Evolutionary conservation across 768 basidiomycete genomes (phyloP), one percentile per base, ranked within the genome.

Genomic region (Tephrocybe sp.): DNA sequence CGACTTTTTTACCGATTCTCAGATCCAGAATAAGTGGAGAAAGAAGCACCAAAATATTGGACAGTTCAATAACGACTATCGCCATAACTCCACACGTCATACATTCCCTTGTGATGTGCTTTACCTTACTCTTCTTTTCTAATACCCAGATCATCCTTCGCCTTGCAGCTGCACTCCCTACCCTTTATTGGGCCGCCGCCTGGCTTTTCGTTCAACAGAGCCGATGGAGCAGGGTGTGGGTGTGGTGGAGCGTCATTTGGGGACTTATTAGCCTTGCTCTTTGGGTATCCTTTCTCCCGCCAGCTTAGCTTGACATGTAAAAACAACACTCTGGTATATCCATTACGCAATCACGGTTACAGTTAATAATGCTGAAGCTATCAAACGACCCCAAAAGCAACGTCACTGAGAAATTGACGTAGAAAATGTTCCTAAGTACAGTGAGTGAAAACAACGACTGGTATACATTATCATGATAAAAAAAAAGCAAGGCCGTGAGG

Each of bases 71-170:
- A 54, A 68, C 72, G 36, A 57, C 68, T 2, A 65, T 68, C 0
- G 62, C 75, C 5, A 63, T 89, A 40, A 69, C 83, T 0, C 88
- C 92, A 1, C 84, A 94, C 65, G 83, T 85, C 5, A 68, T 97
- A 12, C 87, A 96, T 58, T 82, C 89, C 10, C 62, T 85, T 26
- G 60, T 81, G 44, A 69, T 89, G 45, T 75, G 77, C n/a, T 63
- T 73, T 34, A 70, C 87, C 34, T 71, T 97, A 14, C 72, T 93
- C 12, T 82, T 94, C 62, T 79, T 81, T 14, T 89, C 92, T 0
- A 91, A 98, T 60, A 85, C 85, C 2, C 96, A 97, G 65, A 97
- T 98, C 54, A 72, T 84, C 16, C 79, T 98, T 1, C 85, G 95
- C 6, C 73, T 88, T 11, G 82, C 83, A 17, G 78, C 85, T 1